Conservation (phyloP, 1,284 basidiomycete species). For the Rhodofomes roseus region DNA sequence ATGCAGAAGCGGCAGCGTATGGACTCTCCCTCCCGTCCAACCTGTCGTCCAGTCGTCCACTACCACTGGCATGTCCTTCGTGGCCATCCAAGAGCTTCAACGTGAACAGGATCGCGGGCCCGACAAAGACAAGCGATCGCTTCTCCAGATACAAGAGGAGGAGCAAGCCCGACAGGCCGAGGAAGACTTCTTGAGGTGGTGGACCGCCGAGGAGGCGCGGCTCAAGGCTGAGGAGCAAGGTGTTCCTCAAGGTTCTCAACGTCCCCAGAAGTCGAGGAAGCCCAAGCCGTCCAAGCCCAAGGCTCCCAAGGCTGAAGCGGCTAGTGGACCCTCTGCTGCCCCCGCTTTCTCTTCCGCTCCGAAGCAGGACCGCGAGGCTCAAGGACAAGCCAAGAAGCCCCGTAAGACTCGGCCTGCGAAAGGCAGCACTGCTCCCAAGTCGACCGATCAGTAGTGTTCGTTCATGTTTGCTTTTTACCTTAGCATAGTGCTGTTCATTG, state of each 20-base stretch:
- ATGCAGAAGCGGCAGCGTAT: slow-evolving; percentile 44
- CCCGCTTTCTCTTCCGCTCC: background rate
- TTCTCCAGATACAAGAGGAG: slow-evolving; percentile 84
- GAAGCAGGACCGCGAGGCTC: background rate
- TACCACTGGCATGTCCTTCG: slow-evolving; percentile 57
- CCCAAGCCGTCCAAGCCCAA: slow-evolving; percentile 3
- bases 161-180: slow-evolving; percentile 66
- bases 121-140: slow-evolving; percentile 53
- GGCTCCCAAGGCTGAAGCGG: background rate
- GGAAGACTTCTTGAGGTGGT: slow-evolving; percentile 82
- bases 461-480: background rate
- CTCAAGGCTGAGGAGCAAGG: slow-evolving; percentile 31
- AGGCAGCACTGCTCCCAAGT: background rate
- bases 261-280: slow-evolving; percentile 12
- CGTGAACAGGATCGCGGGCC: slow-evolving; percentile 44
- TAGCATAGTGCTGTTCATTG: too few species aligned
- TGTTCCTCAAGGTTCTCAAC: slow-evolving; percentile 3
- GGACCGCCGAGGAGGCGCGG: slow-evolving; percentile 77
- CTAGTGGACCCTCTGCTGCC: background rate
- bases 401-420: background rate
- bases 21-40: slow-evolving; percentile 51
- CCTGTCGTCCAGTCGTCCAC: slow-evolving; percentile 37
- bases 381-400: background rate
- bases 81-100: slow-evolving; percentile 82
- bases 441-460: background rate